These are phyloP conservation scores for Chytriomyces sp. DNA, from an alignment of 192 early-diverging fungal genomes.

Conservation along the genomic window DNA sequence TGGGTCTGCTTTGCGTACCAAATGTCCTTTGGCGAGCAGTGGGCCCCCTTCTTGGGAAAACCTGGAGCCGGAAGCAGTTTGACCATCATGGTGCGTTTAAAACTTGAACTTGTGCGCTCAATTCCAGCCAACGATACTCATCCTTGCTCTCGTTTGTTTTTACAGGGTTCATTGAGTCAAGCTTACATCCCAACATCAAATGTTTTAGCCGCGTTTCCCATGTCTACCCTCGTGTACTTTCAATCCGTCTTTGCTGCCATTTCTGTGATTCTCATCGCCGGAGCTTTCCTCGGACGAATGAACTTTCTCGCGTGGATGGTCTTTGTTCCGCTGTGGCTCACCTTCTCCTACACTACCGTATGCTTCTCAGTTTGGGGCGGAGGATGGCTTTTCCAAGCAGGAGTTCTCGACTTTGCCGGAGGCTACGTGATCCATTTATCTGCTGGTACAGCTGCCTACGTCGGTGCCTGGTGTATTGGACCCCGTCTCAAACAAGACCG, in stretches of 20 bases:
- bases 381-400: neutral
- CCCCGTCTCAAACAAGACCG: conserved; percentile 58
- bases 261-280: neutral
- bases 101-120: no score
- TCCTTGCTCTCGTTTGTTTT: neutral
- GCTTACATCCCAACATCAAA: neutral
- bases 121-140: neutral
- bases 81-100: neutral
- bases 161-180: conserved; percentile 12
- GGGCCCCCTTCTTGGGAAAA: conserved; percentile 19
- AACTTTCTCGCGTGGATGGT: neutral
- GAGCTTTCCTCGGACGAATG: neutral
- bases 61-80: conserved; percentile 5
- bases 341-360: neutral
- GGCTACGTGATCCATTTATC: neutral
- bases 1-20: conserved; percentile 15
- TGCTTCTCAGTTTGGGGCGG: neutral
- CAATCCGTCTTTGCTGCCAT: conserved; percentile 4
- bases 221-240: neutral
- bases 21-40: conserved; percentile 20
- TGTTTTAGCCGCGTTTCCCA: neutral
- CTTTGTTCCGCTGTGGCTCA: neutral
- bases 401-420: neutral
- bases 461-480: conserved; percentile 45
- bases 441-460: neutral